Evolutionary conservation across 2,329 filamentous ascomycete species (phyloP).

Genomic region (Phaeosphaeria sp.): DNA sequence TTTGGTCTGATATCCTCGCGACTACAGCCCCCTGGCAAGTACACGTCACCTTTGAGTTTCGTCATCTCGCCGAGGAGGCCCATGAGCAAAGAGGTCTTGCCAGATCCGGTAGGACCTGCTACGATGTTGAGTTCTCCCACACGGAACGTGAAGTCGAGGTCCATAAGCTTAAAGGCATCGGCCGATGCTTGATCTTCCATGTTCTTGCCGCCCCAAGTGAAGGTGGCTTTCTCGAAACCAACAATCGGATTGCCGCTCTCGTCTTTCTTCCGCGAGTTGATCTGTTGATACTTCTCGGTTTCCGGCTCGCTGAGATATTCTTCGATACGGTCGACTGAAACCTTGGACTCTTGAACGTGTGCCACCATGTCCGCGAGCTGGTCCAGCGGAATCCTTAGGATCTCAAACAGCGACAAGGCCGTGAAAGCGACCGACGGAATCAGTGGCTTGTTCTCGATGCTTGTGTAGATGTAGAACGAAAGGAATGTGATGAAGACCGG

Average conservation of each 20-base stretch:
- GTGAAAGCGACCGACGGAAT: slow-evolving; percentile 95
- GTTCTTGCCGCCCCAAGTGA: slow-evolving; percentile 80
- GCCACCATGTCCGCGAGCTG: slow-evolving; percentile 98
- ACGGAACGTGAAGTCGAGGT: slow-evolving; percentile 81
- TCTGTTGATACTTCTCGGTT: slow-evolving; percentile 91
- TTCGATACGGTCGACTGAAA: slow-evolving; percentile 95
- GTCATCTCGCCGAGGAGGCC: slow-evolving; percentile 97
- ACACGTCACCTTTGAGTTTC: slow-evolving; percentile 77
- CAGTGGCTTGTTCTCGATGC: slow-evolving; percentile 86
- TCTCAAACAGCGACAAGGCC: slow-evolving; percentile 91
- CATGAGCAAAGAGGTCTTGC: slow-evolving; percentile 96
- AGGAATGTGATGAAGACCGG: slow-evolving; percentile 95
- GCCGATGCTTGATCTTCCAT: slow-evolving; percentile 62
- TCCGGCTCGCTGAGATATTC: slow-evolving; percentile 93
- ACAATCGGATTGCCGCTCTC: slow-evolving; percentile 76
- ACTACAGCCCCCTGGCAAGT: slow-evolving; percentile 82
- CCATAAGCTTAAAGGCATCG: slow-evolving; percentile 77
- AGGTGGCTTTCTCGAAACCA: slow-evolving; percentile 82
- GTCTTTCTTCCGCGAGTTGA: slow-evolving; percentile 73
- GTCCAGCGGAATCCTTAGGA: slow-evolving; percentile 90
- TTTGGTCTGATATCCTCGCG: slow-evolving; percentile 84
- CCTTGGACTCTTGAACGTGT: slow-evolving; percentile 95
- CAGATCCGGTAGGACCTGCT: slow-evolving; percentile 89
- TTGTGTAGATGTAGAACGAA: slow-evolving; percentile 92
- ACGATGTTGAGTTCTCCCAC: slow-evolving; percentile 91